These are phyloP conservation scores for Pseudoscleropodium purum DNA, from an alignment of 225 moss, liverwort and hornwort species.

Conservation along the genomic window DNA sequence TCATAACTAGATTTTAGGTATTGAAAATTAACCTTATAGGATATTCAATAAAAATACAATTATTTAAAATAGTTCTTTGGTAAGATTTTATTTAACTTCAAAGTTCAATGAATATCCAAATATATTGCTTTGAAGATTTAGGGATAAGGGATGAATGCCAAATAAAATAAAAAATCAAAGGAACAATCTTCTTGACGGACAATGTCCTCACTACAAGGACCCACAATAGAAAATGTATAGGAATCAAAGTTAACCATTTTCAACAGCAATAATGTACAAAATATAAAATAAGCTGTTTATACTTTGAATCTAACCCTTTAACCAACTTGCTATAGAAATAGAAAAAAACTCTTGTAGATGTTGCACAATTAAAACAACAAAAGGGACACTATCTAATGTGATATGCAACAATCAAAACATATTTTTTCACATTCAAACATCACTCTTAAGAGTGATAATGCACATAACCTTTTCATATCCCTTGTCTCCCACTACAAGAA, in stretches of 20 bases:
- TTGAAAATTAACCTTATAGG: neutral
- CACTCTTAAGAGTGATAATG: too few species aligned
- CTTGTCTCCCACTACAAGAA: too few species aligned
- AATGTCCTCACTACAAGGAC: neutral
- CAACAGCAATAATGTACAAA: neutral
- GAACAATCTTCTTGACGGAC: neutral
- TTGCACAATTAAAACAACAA: neutral
- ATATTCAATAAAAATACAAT: neutral
- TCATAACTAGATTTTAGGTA: accelerated
- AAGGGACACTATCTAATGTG: neutral
- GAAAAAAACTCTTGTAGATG: too few species aligned
- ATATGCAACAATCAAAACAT: neutral
- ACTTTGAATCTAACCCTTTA: neutral
- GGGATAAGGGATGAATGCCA: accelerated
- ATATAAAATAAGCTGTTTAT: neutral
- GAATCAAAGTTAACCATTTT: neutral
- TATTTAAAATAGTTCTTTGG: accelerated
- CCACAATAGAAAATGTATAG: neutral
- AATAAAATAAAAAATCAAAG: neutral
- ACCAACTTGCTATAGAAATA: neutral
- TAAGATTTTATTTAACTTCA: neutral
- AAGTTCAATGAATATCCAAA: neutral
- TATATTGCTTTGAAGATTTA: neutral
- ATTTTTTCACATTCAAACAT: too few species aligned
- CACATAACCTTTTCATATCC: too few species aligned